These are phyloP conservation scores for Oidiodendron maius DNA, from an alignment of 495 filamentous ascomycete genomes.

Conservation along the genomic window DNA sequence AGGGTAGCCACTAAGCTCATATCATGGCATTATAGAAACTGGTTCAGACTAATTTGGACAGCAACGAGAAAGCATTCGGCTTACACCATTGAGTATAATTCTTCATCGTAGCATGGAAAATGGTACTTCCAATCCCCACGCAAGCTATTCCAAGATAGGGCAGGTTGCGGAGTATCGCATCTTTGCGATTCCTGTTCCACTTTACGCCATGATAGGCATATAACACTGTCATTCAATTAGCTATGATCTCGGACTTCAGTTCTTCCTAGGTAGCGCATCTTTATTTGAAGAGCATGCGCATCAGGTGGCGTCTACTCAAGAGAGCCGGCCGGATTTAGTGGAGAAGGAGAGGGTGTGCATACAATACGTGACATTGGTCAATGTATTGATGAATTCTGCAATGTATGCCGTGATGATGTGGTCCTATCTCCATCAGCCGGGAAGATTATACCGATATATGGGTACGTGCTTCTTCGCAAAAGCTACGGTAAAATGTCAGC, in stretches of 20 bases:
- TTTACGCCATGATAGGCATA: slow-evolving; percentile 35
- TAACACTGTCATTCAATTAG: slow-evolving; percentile 22
- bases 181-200: slow-evolving; percentile 18
- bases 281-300: too few species aligned
- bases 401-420: slow-evolving; percentile 48
- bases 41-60: too few species aligned
- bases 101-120: slow-evolving; percentile 47
- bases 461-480: slow-evolving; percentile 24
- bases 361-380: slow-evolving; percentile 49
- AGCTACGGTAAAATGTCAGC: slow-evolving; percentile 10
- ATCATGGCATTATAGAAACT: too few species aligned
- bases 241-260: not conserved
- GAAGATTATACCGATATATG: too few species aligned
- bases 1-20: too few species aligned
- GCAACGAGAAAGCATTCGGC: too few species aligned
- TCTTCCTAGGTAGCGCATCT: not conserved
- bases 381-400: slow-evolving; percentile 50
- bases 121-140: slow-evolving; percentile 47
- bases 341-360: slow-evolving; percentile 12
- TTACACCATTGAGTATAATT: slow-evolving; percentile 50
- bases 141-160: slow-evolving; percentile 46
- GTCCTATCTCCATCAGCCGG: slow-evolving; percentile 34
- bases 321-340: too few species aligned
- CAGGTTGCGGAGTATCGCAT: slow-evolving; percentile 26
- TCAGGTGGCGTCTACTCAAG: too few species aligned